phyloP scores from a whole-genome alignment of 75 land plant genomes.

The Adiantum capillusveneris region DNA sequence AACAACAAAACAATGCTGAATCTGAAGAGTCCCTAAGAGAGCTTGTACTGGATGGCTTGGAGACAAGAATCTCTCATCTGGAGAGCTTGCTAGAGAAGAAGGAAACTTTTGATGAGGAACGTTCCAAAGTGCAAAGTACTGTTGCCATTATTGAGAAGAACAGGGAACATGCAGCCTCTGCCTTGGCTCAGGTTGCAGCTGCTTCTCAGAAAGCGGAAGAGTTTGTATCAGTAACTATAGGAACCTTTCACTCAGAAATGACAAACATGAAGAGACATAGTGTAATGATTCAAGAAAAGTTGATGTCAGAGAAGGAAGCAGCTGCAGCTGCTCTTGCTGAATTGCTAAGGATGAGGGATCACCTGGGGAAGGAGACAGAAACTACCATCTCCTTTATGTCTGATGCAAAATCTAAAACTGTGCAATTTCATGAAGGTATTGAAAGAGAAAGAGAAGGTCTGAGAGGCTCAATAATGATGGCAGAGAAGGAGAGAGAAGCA shows the following conservation, averaged over 20 bases:
- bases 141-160: slow-evolving; percentile 12
- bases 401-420: slow-evolving; percentile 12
- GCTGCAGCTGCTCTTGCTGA: slow-evolving; percentile 15
- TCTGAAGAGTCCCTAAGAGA: not conserved
- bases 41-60: slow-evolving; percentile 7
- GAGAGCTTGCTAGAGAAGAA: slow-evolving; percentile 4
- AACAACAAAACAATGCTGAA: slow-evolving; percentile 12
- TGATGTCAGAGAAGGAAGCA: slow-evolving; percentile 14
- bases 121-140: not conserved
- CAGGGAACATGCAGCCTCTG: slow-evolving; percentile 17
- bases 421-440: slow-evolving; percentile 18
- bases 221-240: slow-evolving; percentile 8
- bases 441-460: slow-evolving; percentile 15
- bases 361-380: slow-evolving; percentile 13
- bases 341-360: slow-evolving; percentile 8
- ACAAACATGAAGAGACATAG: slow-evolving; percentile 9
- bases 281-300: slow-evolving; percentile 10
- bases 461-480: slow-evolving; percentile 8
- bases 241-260: slow-evolving; percentile 10
- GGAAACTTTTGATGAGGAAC: not conserved
- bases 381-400: slow-evolving; percentile 2
- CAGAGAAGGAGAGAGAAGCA: slow-evolving; percentile 21
- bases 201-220: slow-evolving; percentile 29
- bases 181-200: slow-evolving; percentile 18
- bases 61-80: slow-evolving; percentile 4